These are phyloP conservation scores for Avena eriantha DNA, from an alignment of 176 grass and related monocot genomes.

Conservation along the genomic window DNA sequence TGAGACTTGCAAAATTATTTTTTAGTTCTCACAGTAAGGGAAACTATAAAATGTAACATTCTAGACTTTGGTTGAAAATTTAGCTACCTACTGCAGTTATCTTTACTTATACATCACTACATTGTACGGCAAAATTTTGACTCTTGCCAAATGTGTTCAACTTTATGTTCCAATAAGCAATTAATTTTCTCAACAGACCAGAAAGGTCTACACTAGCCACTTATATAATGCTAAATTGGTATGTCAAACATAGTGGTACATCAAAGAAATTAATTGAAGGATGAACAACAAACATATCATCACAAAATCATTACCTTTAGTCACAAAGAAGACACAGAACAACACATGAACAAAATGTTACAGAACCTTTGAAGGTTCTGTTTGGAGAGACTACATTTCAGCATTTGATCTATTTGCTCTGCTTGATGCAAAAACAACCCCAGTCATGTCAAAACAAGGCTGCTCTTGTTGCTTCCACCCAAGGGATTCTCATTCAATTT, in stretches of 20 bases:
- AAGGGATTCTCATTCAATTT: background rate
- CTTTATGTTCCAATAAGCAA: conserved; percentile 8
- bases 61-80: background rate
- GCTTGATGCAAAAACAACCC: background rate
- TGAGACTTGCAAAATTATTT: background rate
- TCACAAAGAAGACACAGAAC: background rate
- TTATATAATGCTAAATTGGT: background rate
- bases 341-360: background rate
- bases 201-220: conserved; percentile 13
- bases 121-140: background rate
- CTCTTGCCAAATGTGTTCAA: background rate
- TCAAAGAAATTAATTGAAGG: conserved; percentile 25
- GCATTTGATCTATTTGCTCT: background rate
- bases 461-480: background rate
- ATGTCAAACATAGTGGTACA: background rate
- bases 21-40: background rate
- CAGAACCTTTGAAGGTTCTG: background rate
- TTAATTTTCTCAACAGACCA: background rate
- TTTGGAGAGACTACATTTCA: background rate
- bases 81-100: background rate
- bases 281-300: background rate
- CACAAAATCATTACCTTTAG: background rate
- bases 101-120: background rate
- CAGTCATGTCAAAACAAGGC: background rate
- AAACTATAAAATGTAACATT: background rate